Percentiles rank a stretch among this genome's conserved stretches.
These are phyloP conservation scores for Solioccasus polychromus DNA, from an alignment of 768 basidiomycete genomes.

Conservation along the genomic window DNA sequence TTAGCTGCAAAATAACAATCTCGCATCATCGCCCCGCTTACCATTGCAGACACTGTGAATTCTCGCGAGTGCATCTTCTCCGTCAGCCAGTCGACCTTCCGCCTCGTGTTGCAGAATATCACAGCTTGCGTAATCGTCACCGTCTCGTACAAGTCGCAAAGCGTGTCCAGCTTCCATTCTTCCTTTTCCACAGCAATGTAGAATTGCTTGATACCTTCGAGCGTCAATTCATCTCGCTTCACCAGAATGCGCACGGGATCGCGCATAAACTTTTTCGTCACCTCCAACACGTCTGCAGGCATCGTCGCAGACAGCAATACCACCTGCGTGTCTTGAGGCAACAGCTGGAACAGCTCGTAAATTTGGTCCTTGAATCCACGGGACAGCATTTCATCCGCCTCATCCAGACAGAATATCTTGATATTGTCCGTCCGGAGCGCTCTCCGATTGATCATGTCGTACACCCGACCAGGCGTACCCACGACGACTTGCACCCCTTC, in stretches of 20 bases:
- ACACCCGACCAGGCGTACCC: constrained; percentile 96
- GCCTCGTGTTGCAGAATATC: constrained; percentile 97
- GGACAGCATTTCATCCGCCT: constrained; percentile 94
- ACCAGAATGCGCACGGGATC: constrained; percentile 98
- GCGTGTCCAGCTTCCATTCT: constrained; percentile 99
- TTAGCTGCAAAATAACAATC: no score
- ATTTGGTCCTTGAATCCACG: constrained; percentile 99
- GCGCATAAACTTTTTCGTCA: constrained; percentile 99
- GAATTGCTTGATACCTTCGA: constrained; percentile 96
- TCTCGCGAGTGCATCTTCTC: constrained; percentile 99
- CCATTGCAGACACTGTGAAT: constrained; percentile 95
- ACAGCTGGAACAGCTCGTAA: constrained; percentile 97
- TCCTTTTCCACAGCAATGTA: constrained; percentile 99
- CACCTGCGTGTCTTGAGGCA: constrained; percentile 96
- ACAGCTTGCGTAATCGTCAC: constrained; percentile 99
- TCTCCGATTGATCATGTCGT: constrained; percentile 97
- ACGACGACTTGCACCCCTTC: constrained; percentile 97
- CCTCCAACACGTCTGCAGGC: constrained; percentile 95
- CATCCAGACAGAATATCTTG: constrained; percentile 95
- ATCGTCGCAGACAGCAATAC: constrained; percentile 95
- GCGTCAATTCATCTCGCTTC: constrained; percentile 97
- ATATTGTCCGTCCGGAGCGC: constrained; percentile 93
- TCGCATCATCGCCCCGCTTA: no score
- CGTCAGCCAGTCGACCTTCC: constrained; percentile 99
- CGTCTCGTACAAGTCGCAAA: constrained; percentile 97